Base-by-base conservation (phyloP, 192 early-diverging fungal genomes). In the Backusella morwellensis region DNA sequence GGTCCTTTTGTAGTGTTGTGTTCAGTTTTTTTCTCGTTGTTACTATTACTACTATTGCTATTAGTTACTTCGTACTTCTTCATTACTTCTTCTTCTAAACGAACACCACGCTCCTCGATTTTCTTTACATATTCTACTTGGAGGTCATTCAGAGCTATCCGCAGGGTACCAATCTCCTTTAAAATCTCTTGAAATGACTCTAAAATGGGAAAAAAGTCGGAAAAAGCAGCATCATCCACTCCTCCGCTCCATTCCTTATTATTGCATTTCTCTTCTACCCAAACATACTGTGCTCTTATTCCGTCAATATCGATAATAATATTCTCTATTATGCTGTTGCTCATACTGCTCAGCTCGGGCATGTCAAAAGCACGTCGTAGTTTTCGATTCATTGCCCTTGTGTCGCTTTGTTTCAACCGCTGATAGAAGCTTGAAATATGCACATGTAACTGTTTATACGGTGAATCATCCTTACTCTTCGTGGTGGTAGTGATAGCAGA, bases 61-160 rank as follows among this genome's bases (percentile, higher is more conserved):
- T 50, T 50, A 6, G 19, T 32, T 9, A 38, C 38, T 35, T 68
- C 23, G 12, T 63, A 56, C 14, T 66, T 59, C 35, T 38, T 63
- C 23, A 35, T 8, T 17, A 67, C 29, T 35, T 75, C 74, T 75
- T 75, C 74, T 47, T 75, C 63, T 14, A 47, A n/a, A 11, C 66
- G 63, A 17, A 44, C 29, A 42, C 42, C 74, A 47, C 74, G 66
- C 14, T 75, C 74, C 67, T 88, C 87, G 21, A 90, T 84, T 42
- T 90, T 90, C 29, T 79, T 86, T 35, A 90, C 86, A 80, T 90
- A 88, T 35, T 83, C 85, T 21, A 87, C 84, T 67, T 90, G 89
- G 9, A 90, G 72, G 36, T 90, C 86, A 77, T 90, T 90, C 70
- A 88, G 80, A 7, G 86, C 86, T 68, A 85, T 88, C 15, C 86